phyloP scores from a whole-genome alignment of 345 rosid genomes.

The Pistacia atlantica region DNA sequence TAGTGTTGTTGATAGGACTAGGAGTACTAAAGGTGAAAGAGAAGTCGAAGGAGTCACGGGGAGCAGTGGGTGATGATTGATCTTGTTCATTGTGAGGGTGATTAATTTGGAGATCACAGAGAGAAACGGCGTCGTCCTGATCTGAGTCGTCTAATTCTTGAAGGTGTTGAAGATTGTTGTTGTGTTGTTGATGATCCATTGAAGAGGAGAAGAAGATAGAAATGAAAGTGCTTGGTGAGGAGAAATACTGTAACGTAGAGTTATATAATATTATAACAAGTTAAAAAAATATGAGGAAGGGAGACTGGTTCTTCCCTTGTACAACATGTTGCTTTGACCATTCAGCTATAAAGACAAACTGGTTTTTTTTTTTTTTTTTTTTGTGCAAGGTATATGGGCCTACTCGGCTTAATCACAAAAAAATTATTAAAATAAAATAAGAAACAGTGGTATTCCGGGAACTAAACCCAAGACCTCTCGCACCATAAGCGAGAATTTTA shows the following conservation, averaged over 20 bases:
- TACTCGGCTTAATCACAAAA: no score
- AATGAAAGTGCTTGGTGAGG: not conserved
- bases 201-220: not conserved
- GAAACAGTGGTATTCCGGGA: no score
- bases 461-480: no score
- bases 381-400: no score
- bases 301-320: no score
- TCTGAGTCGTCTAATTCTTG: slow-evolving; percentile 1
- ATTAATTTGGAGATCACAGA: slow-evolving; percentile 26
- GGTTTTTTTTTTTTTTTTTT: no score
- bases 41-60: slow-evolving; percentile 29
- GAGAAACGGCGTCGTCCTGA: slow-evolving; percentile 33
- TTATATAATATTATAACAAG: not conserved
- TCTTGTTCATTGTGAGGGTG: not conserved
- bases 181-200: not conserved
- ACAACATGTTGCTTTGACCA: no score
- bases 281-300: no score
- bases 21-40: slow-evolving; percentile 1
- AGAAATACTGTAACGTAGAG: not conserved
- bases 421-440: no score
- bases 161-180: not conserved
- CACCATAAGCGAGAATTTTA: no score
- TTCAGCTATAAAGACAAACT: no score
- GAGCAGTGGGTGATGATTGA: not conserved
- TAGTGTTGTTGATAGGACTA: not conserved